Conservation (phyloP, 2,329 filamentous ascomycete species). For the Penicillium sp. region DNA sequence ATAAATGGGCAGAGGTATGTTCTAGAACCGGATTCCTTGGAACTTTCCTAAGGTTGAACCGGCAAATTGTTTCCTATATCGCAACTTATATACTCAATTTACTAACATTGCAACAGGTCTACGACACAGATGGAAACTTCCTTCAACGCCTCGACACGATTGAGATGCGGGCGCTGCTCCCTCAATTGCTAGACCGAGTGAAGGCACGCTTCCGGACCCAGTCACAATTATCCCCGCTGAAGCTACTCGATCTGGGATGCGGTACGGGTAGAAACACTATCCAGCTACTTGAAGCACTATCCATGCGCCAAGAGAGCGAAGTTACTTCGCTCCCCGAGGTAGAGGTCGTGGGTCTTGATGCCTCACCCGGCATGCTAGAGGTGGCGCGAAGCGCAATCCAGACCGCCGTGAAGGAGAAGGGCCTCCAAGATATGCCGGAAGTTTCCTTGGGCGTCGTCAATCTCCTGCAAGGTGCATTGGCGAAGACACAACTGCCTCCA, state of each 20-base stretch:
- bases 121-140: conserved; percentile 66
- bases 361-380: conserved; percentile 57
- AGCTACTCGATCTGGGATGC: conserved; percentile 62
- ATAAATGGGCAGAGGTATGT: conserved; percentile 39
- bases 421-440: not conserved
- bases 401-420: not conserved
- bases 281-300: conserved; percentile 42
- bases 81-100: not conserved
- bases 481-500: conserved; percentile 7
- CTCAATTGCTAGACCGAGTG: conserved; percentile 45
- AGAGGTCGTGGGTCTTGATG: conserved; percentile 55
- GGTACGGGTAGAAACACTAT: conserved; percentile 64
- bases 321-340: conserved; percentile 19
- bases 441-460: conserved; percentile 40
- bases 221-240: conserved; percentile 26
- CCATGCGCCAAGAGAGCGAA: not conserved
- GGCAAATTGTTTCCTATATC: too few relatives aligned
- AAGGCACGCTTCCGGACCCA: conserved; percentile 8
- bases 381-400: conserved; percentile 47
- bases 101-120: conserved; percentile 40
- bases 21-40: not conserved
- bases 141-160: conserved; percentile 62
- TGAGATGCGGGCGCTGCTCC: conserved; percentile 54
- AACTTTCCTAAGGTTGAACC: not conserved
- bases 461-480: conserved; percentile 30